Conservation (phyloP, 805 yeast genomes). For the Metahyphopichia silvanorum region DNA sequence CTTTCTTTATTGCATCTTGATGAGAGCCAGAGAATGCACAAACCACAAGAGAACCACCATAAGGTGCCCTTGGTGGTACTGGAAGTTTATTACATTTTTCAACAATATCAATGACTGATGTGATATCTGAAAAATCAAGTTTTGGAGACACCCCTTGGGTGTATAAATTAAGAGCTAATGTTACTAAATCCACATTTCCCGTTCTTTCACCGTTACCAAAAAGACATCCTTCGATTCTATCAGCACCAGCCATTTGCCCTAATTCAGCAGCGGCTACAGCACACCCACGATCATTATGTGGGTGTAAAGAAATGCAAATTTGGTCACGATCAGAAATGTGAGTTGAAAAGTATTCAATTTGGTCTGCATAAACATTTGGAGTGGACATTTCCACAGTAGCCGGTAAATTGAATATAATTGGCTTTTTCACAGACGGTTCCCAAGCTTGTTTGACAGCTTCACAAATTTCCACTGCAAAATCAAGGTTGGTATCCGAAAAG, state of each 20-base stretch:
- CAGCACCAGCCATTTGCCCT: conserved; percentile 83
- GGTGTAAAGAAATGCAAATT: conserved; percentile 73
- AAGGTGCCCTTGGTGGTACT: conserved; percentile 75
- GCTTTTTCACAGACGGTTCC: conserved; percentile 62
- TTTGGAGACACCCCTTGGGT: conserved; percentile 76
- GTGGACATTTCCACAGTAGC: conserved; percentile 83
- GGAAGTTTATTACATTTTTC: conserved; percentile 82
- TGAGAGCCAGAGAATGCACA: conserved; percentile 86
- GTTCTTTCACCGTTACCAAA: conserved; percentile 89
- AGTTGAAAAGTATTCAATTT: conserved; percentile 69
- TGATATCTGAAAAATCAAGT: conserved; percentile 67
- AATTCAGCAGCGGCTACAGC: conserved; percentile 88
- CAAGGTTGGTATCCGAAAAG: conserved; percentile 66
- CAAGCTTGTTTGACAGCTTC: conserved; percentile 75
- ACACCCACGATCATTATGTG: conserved; percentile 84
- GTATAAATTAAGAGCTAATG: conserved; percentile 71
- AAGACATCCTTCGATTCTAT: conserved; percentile 80
- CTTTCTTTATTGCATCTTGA: conserved; percentile 86
- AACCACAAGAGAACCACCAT: conserved; percentile 79
- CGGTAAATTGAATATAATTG: conserved; percentile 77
- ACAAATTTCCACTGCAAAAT: conserved; percentile 61
- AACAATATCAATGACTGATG: conserved; percentile 64
- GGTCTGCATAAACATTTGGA: conserved; percentile 83
- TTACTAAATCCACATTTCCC: conserved; percentile 80
- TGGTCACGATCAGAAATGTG: conserved; percentile 63